Evolutionary conservation across 805 yeast genomes (phyloP), one percentile per base, ranked within the genome.

Genomic region (Metschnikowia bowlesiae): DNA sequence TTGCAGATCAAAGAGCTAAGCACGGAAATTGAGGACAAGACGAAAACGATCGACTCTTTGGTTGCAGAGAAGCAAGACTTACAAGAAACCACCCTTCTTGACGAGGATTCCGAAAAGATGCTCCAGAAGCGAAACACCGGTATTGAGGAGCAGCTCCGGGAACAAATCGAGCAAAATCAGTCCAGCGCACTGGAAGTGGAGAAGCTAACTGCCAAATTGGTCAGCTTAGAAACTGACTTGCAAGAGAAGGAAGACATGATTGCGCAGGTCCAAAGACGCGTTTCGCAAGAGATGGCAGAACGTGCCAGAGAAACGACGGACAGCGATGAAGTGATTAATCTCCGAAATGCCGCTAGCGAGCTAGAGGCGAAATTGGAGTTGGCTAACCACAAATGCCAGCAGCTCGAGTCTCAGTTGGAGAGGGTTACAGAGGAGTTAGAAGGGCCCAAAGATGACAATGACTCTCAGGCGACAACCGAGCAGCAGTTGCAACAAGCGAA

Each of bases 121-220:
- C 16, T 34, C n/a, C 26, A 26, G 6, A 44, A 11, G 16, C 14
- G 39, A 35, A 9, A 28, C 28, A 16, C 39, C 4, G 39, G 35
- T 22, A 31, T 46, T 18, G 48, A 44, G 39, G 45, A 48, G 31
- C 51, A 48, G 18, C 29, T 49, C 30, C 18, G 30, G 8, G 46
- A 6, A 8, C 14, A 35, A 37, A 11, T 31, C 1, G 48, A 45
- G 39, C 35, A 39, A 29, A 45, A 18, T 18, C 31, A 22, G 9
- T n/a, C 18, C 29, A 36, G 14, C 18, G 38, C 31, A 18, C 35
- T 36, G 11, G 50, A 46, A 32, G 30, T 51, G 36, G 8, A 22
- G 37, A 14, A 30, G 3, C 43, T 44, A 26, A 36, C 28, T 14
- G 37, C 36, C 16, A 37, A 38, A n/a, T 30, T 48, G 16, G 29